Base-by-base conservation (phyloP, 257 asterid species). In the Salvia hispanica region DNA sequence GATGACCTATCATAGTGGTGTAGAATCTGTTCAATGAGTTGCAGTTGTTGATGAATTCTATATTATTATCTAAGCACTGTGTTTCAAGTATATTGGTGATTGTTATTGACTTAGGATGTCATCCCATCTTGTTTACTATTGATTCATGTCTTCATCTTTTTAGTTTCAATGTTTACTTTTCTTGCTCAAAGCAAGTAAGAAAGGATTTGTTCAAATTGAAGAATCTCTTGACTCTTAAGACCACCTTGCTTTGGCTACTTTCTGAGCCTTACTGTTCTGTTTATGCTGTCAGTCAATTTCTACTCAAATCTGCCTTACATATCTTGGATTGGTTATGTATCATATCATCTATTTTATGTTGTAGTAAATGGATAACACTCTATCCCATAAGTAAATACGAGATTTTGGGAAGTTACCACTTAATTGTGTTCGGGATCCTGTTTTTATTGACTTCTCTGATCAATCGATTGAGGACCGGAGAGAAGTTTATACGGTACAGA, bases 401-500 rank as follows among this genome's bases (percentile, higher is more conserved):
- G 8, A 16, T 60, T 16, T 60, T 14, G 21, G 13, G n/a, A 58
- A 58, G 16, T 39, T 59, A 9, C 39, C 15, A 6, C 51, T 60
- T 16, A 4, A 60, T 37, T 51, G 43, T 12, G 11, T n/a, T 4
- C 16, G 0, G 46, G 48, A 39, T 21, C 47, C 14, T 58, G 34
- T 37, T 37, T 58, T 3, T 9, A 7, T 58, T 8, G 33, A 58
- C n/a, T 14, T 36, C 9, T 58, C 36, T 39, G 36, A 37, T 59
- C 14, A 39, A 36, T 15, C 36, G 28, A 37, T 59, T 16, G 14
- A 46, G 54, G n/a, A 21, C 39, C 64, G 14, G 34, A 53, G 59
- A 63, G 43, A 69, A 37, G 6, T 64, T 34, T 39, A 36, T 65
- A 14, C 28, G 33, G 53, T 47, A 11, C 62, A 12, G 14, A 53